Percentiles rank a stretch among this genome's conserved stretches.
phyloP scores from a whole-genome alignment of 257 asterid species.

The Scutellaria barbata region DNA sequence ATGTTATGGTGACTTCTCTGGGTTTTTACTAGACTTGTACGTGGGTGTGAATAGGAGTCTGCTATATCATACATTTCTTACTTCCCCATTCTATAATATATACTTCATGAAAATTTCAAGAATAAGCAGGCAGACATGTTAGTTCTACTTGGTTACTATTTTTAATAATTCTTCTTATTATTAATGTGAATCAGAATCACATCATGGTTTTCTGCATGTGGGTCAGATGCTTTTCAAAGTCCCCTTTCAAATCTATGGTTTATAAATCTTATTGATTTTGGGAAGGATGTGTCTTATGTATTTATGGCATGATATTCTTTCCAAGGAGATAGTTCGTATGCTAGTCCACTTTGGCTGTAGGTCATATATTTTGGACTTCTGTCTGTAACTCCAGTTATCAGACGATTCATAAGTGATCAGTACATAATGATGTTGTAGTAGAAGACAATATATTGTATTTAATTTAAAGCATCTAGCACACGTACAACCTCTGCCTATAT shows the following conservation, averaged over 20 bases:
- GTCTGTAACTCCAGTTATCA: slow-evolving; percentile 5
- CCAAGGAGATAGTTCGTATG: slow-evolving; percentile 4
- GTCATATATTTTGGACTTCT: slow-evolving; percentile 27
- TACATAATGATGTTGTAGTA: slow-evolving; percentile 20
- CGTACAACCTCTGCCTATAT: slow-evolving; percentile 6
- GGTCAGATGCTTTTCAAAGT: slow-evolving; percentile 13
- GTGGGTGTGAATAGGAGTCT: slow-evolving; percentile 20
- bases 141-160: neutral
- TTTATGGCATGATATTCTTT: slow-evolving; percentile 5
- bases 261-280: neutral
- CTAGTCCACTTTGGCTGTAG: slow-evolving; percentile 21
- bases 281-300: neutral
- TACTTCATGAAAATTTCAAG: slow-evolving; percentile 7
- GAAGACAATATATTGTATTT: neutral
- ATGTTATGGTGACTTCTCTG: slow-evolving; percentile 10
- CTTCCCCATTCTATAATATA: neutral
- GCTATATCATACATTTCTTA: neutral
- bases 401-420: slow-evolving; percentile 13
- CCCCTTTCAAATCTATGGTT: slow-evolving; percentile 5
- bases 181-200: slow-evolving; percentile 8
- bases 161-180: neutral
- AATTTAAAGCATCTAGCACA: neutral
- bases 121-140: neutral
- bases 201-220: slow-evolving; percentile 14
- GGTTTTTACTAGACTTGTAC: slow-evolving; percentile 12